Conservation (phyloP, 257 asterid species). For the Paulownia fortunei region DNA sequence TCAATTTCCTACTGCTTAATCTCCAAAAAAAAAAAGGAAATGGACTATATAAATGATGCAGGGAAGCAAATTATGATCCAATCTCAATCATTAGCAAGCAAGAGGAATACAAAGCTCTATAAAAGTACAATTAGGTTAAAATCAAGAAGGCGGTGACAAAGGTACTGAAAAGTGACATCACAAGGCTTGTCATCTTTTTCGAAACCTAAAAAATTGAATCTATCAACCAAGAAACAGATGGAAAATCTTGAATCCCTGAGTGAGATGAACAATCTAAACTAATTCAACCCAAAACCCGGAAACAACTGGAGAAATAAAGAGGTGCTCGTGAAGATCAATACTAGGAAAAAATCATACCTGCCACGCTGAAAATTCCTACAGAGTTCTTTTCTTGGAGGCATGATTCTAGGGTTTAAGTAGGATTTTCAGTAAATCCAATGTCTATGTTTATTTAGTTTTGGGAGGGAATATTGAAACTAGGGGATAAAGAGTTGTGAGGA, state of each 20-base stretch:
- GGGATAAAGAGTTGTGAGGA: not conserved
- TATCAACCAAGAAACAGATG: not conserved
- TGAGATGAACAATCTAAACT: not conserved
- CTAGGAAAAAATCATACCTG: constrained; percentile 45
- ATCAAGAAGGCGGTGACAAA: not conserved
- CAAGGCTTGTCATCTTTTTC: not conserved
- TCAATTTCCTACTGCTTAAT: not conserved
- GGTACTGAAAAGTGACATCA: not conserved
- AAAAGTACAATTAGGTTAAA: not conserved
- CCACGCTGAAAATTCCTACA: constrained; percentile 86
- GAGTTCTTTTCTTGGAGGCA: constrained; percentile 76
- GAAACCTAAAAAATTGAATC: constrained; percentile 10
- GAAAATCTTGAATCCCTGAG: not conserved
- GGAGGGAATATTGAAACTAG: constrained; percentile 29
- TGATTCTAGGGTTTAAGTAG: constrained; percentile 43
- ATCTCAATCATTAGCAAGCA: not conserved
- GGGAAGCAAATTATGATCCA: not conserved
- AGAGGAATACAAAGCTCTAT: not conserved
- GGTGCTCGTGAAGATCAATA: not conserved
- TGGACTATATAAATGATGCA: not conserved
- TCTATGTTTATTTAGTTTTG: not conserved
- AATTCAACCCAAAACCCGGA: not conserved
- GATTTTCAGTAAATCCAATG: not conserved
- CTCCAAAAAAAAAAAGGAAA: not conserved
- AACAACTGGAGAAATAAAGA: not conserved